Conservation (phyloP, 352 stramenopile genomes). For the Phytophthora podocarpi region DNA sequence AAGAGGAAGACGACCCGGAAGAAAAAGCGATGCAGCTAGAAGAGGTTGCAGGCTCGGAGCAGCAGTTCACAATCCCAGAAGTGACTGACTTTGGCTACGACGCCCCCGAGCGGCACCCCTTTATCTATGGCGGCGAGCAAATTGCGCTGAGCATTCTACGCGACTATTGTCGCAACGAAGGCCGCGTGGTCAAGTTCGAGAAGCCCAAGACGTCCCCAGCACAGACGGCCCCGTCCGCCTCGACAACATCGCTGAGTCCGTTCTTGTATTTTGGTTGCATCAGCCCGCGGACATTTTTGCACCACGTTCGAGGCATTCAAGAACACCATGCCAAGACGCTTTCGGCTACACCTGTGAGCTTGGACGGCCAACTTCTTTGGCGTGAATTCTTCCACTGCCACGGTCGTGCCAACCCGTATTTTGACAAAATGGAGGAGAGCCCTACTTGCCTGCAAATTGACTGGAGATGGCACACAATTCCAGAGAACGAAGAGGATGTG, state of each 20-base stretch:
- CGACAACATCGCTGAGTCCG: slow-evolving; percentile 94
- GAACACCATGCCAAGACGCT: slow-evolving; percentile 51
- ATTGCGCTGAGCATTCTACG: slow-evolving; percentile 65
- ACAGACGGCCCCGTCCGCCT: slow-evolving; percentile 80
- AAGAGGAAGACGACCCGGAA: slow-evolving; percentile 9
- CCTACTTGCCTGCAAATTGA: slow-evolving; percentile 89
- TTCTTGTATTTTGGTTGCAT: slow-evolving; percentile 95
- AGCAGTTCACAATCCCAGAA: slow-evolving; percentile 66
- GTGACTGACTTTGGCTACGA: slow-evolving; percentile 70
- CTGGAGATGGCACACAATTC: slow-evolving; percentile 87
- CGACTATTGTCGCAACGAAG: slow-evolving; percentile 73
- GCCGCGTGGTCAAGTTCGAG: slow-evolving; percentile 93
- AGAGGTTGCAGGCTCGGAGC: slow-evolving; percentile 54
- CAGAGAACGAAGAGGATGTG: slow-evolving; percentile 49
- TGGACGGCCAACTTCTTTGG: slow-evolving; percentile 96
- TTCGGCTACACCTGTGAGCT: slow-evolving; percentile 88
- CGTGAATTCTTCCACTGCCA: slow-evolving; percentile 95
- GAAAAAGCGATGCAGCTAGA: slow-evolving; percentile 30
- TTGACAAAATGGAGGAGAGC: slow-evolving; percentile 95
- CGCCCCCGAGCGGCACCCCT: slow-evolving; percentile 54
- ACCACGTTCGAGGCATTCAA: slow-evolving; percentile 85
- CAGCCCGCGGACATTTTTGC: slow-evolving; percentile 89
- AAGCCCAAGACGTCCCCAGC: slow-evolving; percentile 97
- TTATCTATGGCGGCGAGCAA: slow-evolving; percentile 73
- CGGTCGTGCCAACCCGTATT: slow-evolving; percentile 81